Evolutionary conservation across 2,329 filamentous ascomycete genomes (phyloP).

Genomic region (Fusarium domesticum): DNA sequence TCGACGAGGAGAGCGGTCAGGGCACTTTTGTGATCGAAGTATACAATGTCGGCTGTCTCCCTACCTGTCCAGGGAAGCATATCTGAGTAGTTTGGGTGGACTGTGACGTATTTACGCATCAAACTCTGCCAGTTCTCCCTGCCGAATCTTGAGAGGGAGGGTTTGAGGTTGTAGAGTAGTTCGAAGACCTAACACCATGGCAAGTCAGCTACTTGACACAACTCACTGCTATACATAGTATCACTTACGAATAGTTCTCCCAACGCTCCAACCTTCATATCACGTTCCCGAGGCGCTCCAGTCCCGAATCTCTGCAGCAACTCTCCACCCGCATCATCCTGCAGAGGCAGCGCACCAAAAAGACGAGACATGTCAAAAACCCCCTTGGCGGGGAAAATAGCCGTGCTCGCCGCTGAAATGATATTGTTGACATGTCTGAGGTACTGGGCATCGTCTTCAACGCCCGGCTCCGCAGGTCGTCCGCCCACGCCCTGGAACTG

Average conservation of each 20-base stretch:
- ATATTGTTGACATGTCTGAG: constrained; percentile 8
- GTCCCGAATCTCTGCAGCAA: constrained; percentile 7
- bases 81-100: constrained; percentile 40
- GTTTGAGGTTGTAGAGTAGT: constrained; percentile 32
- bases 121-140: constrained; percentile 47
- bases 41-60: constrained; percentile 49
- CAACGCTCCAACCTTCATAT: constrained; percentile 16
- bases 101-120: constrained; percentile 40
- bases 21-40: constrained; percentile 35
- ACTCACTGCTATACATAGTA: not conserved
- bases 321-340: constrained; percentile 6
- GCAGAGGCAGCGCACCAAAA: constrained; percentile 12
- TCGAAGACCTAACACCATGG: constrained; percentile 49
- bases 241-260: constrained; percentile 22
- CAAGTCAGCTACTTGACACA: not conserved
- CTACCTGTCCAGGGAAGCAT: constrained; percentile 39
- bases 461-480: not conserved
- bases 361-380: constrained; percentile 6
- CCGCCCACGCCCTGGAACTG: constrained; percentile 7
- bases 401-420: constrained; percentile 2
- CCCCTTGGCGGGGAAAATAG: not conserved
- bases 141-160: constrained; percentile 34
- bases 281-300: constrained; percentile 7
- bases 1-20: constrained; percentile 37
- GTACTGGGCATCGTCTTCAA: constrained; percentile 14